phyloP scores from a whole-genome alignment of 768 basidiomycete genomes.

The Artomyces pyxidatus region DNA sequence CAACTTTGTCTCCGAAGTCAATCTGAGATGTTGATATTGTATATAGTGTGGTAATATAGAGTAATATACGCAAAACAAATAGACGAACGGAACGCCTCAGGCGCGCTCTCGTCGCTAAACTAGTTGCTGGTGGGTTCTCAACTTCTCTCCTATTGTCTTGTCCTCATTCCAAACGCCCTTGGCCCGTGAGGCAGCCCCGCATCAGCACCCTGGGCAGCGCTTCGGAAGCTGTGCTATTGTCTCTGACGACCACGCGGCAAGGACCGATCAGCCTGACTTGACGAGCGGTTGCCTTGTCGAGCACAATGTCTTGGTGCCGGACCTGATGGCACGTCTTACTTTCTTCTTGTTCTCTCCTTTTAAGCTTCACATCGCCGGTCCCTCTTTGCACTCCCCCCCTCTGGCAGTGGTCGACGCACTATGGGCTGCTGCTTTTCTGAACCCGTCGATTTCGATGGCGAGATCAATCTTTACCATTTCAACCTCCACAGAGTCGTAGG shows the following conservation, averaged over 20 bases:
- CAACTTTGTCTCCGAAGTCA: too few relatives aligned
- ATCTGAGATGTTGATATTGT: too few relatives aligned
- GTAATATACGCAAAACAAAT: not conserved
- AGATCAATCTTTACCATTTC: constrained; percentile 89
- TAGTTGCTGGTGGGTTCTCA: too few relatives aligned
- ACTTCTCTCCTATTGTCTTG: constrained; percentile 9
- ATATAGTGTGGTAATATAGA: not conserved
- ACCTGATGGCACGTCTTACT: not conserved
- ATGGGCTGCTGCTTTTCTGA: constrained; percentile 28
- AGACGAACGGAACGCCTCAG: not conserved
- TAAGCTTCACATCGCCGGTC: constrained; percentile 2
- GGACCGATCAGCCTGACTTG: constrained; percentile 6
- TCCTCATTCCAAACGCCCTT: not conserved
- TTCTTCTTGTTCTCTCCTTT: constrained; percentile 8
- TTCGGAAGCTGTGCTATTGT: constrained; percentile 8
- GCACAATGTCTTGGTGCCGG: constrained; percentile 3
- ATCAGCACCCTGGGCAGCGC: not conserved
- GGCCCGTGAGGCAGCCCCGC: not conserved
- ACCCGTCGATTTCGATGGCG: constrained; percentile 49
- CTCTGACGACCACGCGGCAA: constrained; percentile 3
- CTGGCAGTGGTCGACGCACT: constrained; percentile 6
- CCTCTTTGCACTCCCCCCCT: not conserved
- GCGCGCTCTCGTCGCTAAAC: not conserved
- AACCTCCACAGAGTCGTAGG: constrained; percentile 93
- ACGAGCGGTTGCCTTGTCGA: constrained; percentile 6